Evolutionary conservation across 2,329 filamentous ascomycete species (phyloP).

Genomic region (Diaporthe citrichinensis): DNA sequence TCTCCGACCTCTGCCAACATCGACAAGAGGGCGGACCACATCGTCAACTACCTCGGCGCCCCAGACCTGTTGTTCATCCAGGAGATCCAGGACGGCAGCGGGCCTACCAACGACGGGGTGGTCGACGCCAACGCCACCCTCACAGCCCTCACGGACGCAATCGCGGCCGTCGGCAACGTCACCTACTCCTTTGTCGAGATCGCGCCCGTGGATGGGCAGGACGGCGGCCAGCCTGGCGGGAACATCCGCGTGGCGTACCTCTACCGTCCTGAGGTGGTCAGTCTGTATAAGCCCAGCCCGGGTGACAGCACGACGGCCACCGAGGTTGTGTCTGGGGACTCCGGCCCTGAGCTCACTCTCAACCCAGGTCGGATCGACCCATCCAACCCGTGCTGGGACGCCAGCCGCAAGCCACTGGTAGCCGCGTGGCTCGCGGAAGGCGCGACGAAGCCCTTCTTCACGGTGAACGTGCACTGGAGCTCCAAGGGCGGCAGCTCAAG

Average conservation of each 20-base stretch:
- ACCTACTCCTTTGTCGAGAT: constrained; percentile 73
- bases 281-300: constrained; percentile 70
- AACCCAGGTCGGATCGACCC: constrained; percentile 80
- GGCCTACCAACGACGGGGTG: constrained; percentile 71
- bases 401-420: constrained; percentile 76
- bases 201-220: constrained; percentile 69
- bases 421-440: constrained; percentile 75
- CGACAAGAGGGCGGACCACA: constrained; percentile 72
- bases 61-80: constrained; percentile 79
- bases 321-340: constrained; percentile 62
- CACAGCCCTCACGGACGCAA: constrained; percentile 63
- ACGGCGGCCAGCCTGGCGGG: constrained; percentile 77
- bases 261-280: constrained; percentile 72
- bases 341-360: constrained; percentile 70
- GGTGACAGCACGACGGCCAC: constrained; percentile 69
- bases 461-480: constrained; percentile 78
- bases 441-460: constrained; percentile 71
- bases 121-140: constrained; percentile 72
- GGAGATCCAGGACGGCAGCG: constrained; percentile 78
- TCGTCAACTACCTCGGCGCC: constrained; percentile 73
- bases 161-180: constrained; percentile 63
- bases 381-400: constrained; percentile 69
- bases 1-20: constrained; percentile 69
- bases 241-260: constrained; percentile 81
- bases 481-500: constrained; percentile 77